A percentile compares a stretch with the other conserved stretches of the same genome.
These are phyloP conservation scores for Collybiopsis confluens DNA, from an alignment of 768 basidiomycete species.

Conservation along the genomic window DNA sequence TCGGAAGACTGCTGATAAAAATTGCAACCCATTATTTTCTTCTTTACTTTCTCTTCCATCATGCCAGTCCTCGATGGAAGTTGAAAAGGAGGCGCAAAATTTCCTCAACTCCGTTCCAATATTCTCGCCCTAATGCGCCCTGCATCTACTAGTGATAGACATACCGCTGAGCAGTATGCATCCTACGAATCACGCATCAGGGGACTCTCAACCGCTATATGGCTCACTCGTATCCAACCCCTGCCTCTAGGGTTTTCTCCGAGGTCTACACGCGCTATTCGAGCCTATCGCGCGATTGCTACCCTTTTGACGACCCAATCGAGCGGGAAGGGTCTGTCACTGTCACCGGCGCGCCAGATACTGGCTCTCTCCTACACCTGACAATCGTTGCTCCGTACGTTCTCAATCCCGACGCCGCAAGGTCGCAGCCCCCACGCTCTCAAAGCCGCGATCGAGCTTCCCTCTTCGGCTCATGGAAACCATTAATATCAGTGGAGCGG, in stretches of 20 bases:
- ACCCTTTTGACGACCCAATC: slow-evolving; percentile 1
- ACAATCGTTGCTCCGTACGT: not conserved
- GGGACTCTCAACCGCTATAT: slow-evolving; percentile 5
- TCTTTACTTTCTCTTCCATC: not conserved
- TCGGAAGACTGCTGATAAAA: not conserved
- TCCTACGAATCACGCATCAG: slow-evolving; percentile 3
- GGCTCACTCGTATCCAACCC: not conserved
- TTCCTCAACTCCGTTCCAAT: not conserved
- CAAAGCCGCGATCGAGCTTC: not conserved
- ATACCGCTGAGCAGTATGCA: not conserved
- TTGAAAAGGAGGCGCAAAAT: not conserved
- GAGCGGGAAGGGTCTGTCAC: not conserved
- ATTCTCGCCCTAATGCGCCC: not conserved
- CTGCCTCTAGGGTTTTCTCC: not conserved
- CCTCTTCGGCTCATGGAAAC: not conserved
- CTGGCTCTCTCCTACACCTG: not conserved
- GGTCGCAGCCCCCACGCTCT: not conserved
- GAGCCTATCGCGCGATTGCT: slow-evolving; percentile 2
- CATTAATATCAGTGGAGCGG: not conserved
- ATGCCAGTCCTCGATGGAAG: not conserved
- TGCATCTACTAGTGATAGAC: not conserved
- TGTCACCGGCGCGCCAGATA: not conserved
- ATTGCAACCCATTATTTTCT: not conserved
- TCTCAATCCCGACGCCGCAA: not conserved
- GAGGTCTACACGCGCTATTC: not conserved